phyloP scores from a whole-genome alignment of 78 protist species.

The Dictyostelium intermedium region DNA sequence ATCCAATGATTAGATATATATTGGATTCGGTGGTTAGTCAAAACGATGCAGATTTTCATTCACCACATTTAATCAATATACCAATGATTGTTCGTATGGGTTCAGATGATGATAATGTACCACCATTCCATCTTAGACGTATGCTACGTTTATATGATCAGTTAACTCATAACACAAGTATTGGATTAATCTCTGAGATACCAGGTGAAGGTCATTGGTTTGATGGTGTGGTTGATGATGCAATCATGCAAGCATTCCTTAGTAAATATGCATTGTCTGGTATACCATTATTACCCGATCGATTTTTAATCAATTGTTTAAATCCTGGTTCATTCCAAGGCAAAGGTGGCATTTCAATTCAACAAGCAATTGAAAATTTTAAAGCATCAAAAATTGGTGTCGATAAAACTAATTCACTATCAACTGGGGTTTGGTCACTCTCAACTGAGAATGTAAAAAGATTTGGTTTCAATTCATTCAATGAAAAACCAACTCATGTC shows the following conservation, averaged over 20 bases:
- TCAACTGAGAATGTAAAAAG: conserved; percentile 28
- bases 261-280: neutral
- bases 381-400: conserved; percentile 29
- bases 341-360: conserved; percentile 44
- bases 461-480: conserved; percentile 27
- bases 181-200: conserved; percentile 5
- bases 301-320: conserved; percentile 21
- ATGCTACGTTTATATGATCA: conserved; percentile 30
- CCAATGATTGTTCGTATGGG: conserved; percentile 52
- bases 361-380: neutral
- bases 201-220: conserved; percentile 82
- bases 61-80: conserved; percentile 16
- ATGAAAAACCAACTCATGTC: neutral
- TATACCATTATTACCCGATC: conserved; percentile 5
- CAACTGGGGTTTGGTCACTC: neutral
- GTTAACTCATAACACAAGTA: conserved; percentile 6
- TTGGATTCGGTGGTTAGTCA: conserved; percentile 45
- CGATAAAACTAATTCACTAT: neutral
- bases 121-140: conserved; percentile 58
- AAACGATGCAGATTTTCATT: conserved; percentile 24
- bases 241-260: conserved; percentile 71
- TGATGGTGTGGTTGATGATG: conserved; percentile 77
- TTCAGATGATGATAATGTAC: conserved; percentile 61
- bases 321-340: conserved; percentile 30
- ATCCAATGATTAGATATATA: conserved; percentile 34